phyloP scores from a whole-genome alignment of 441 rosid genomes.

The Populus trichocarpa region DNA sequence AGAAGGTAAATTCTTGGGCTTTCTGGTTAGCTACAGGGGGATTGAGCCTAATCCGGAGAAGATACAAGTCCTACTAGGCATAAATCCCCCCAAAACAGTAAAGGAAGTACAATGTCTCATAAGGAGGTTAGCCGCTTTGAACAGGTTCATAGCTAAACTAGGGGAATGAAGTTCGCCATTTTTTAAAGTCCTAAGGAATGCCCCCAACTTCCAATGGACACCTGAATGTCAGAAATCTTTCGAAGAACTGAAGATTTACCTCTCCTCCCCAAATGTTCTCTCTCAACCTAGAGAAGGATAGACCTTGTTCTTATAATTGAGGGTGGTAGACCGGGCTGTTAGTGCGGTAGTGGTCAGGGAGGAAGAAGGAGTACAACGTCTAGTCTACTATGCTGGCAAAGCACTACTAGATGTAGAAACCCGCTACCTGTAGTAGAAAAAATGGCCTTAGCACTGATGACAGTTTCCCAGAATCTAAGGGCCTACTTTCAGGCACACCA shows the following conservation, averaged over 20 bases:
- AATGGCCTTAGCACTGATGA: not conserved
- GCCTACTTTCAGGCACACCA: not conserved
- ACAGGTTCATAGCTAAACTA: too few species aligned
- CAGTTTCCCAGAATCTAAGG: not conserved
- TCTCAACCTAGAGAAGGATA: not conserved
- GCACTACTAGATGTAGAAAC: not conserved
- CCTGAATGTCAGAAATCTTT: not conserved
- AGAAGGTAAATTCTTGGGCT: not conserved
- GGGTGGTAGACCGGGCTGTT: not conserved
- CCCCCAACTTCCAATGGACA: not conserved
- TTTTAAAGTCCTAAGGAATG: not conserved
- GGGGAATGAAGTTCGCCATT: not conserved
- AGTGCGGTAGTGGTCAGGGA: not conserved
- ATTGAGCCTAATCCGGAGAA: not conserved
- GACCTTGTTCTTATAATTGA: not conserved
- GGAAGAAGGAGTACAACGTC: not conserved
- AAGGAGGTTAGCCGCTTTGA: accelerated
- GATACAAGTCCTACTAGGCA: not conserved
- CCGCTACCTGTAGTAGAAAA: not conserved
- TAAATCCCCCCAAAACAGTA: not conserved
- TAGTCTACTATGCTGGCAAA: not conserved
- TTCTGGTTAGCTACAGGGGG: not conserved
- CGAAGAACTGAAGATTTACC: not conserved
- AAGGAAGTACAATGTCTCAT: not conserved
- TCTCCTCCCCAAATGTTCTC: not conserved